A percentile compares a stretch with the other conserved stretches of the same genome.
These are phyloP conservation scores for Onygena corvina DNA, from an alignment of 2,329 filamentous ascomycete species.

Conservation along the genomic window DNA sequence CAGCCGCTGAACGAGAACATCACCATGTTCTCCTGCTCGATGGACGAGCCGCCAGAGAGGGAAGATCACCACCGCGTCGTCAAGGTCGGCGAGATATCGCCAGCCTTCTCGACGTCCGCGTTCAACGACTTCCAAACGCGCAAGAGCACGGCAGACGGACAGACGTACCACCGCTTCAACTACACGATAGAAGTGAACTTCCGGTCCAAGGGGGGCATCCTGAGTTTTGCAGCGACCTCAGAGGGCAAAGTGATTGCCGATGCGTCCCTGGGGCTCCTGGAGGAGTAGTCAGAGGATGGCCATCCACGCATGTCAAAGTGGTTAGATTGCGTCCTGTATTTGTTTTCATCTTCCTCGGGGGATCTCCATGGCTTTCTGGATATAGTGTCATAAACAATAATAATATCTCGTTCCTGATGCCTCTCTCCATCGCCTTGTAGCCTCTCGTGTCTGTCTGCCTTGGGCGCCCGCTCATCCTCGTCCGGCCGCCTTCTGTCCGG, in stretches of 20 bases:
- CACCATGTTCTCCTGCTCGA: conserved; percentile 5
- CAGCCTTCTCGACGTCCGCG: conserved; percentile 1
- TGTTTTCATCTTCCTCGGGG: background rate
- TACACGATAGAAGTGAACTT: conserved; percentile 8
- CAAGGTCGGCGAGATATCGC: conserved; percentile 3
- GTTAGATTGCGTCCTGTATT: background rate
- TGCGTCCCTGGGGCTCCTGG: background rate
- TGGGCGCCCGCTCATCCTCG: too few species aligned
- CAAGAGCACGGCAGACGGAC: background rate
- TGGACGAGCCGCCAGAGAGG: conserved; percentile 6
- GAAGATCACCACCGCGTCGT: conserved; percentile 2
- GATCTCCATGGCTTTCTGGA: too few species aligned
- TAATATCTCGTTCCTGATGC: too few species aligned
- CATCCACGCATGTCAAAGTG: too few species aligned
- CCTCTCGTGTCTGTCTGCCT: too few species aligned
- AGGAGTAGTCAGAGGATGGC: background rate
- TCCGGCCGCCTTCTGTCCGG: too few species aligned
- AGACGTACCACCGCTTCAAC: conserved; percentile 6
- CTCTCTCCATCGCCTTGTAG: too few species aligned
- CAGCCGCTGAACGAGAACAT: background rate
- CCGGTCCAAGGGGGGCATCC: conserved; percentile 7
- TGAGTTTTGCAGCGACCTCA: conserved; percentile 7
- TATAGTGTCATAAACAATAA: too few species aligned
- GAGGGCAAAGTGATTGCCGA: conserved; percentile 5
- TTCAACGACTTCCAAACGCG: conserved; percentile 4